Base-by-base conservation (phyloP, 352 stramenopile genomes). In the Elongisporangium prolatum region DNA sequence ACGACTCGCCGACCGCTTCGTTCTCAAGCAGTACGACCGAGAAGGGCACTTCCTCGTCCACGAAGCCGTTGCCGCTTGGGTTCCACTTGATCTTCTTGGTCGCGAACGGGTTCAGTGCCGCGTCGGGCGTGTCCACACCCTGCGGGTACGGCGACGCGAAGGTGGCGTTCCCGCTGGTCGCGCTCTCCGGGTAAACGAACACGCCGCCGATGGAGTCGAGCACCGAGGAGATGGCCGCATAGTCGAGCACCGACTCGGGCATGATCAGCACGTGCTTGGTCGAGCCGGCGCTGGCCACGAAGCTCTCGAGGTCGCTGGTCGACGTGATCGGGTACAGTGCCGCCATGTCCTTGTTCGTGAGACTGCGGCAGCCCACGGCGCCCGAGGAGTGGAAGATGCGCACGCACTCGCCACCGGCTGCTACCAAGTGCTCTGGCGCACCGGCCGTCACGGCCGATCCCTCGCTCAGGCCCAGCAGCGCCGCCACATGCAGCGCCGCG, bases 301-400 rank as follows among this genome's bases (percentile, higher is more conserved):
- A 92, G 48, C 53, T 63, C 24, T 62, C 25, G 16, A 91, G 68
- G 17, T 88, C 78, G 37, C 62, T 54, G 4, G 68, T 50, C 18
- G 56, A 82, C 21, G 63, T 52, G 21, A 91, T 75, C 16, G 81
- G 73, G 25, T 75, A 84, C 21, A 92, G 54, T 18, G 64, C 49
- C 25, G 75, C 80, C 69, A 90, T 86, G 50, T 89, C 84, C 16
- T 57, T 48, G 52, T 65, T 59, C 50, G 82, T 69, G 18, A 77
- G 59, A 38, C 70, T 87, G 60, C 74, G 80, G 67, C 84, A 92
- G 14, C 84, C 84, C 14, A 88, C 67, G 53, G 75, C 72, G 58
- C 84, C 84, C 24, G 50, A 52, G 9, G 80, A 86, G 71, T 94
- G 84, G 71, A 90, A 94, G 11, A 89, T 56, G 3, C 84, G 84